Base-by-base conservation (phyloP, 148 eudicot species). In the Vaccinium myrtillus region DNA sequence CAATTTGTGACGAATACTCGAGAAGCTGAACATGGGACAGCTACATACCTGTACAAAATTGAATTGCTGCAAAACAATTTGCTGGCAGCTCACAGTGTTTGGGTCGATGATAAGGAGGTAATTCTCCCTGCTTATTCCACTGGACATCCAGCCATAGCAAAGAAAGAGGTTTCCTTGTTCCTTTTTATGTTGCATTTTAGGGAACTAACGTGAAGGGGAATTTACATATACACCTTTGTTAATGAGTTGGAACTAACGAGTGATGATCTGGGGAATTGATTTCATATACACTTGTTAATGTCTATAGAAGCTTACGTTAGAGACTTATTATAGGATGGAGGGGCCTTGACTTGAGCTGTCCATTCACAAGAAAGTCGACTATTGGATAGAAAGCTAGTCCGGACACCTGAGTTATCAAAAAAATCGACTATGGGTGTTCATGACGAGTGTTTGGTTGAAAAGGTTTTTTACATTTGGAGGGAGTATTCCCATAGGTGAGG, bases 71-170 rank as follows among this genome's bases (percentile, higher is more conserved):
- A 90, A 61, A 89, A 92, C 77, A 93, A 94, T 89, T 89, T 96
- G 84, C 92, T 96, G 86, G 94, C 98, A 78, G 98, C 94, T 87
- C 98, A 96, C 86, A 90, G 95, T 59, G 98, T 96, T 87, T 96
- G 97, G 98, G 92, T 96, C 53, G 86, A 93, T 84, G 92, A 92
- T 61, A 84, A 90, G 54, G 98, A 96, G 98, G 98, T 93, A 89
- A 88, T 65, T 43, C 23, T 80, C 36, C 13, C 16, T 27, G 36
- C 25, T 81, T 21, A 58, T 79, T 58, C 58, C 59, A 54, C 27
- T 4, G 23, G 63, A 23, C 61, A 27, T 43, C 73, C 23, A 18
- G 77, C 49, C n/a, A 6, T 2, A 8, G 49, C 77, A 19, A 77
- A 21, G 80, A 46, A 77, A 19, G 55, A 77, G 80, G 36, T 25